phyloP scores from a whole-genome alignment of 2,329 filamentous ascomycete species.

The Bipolaris sorokiniana region DNA sequence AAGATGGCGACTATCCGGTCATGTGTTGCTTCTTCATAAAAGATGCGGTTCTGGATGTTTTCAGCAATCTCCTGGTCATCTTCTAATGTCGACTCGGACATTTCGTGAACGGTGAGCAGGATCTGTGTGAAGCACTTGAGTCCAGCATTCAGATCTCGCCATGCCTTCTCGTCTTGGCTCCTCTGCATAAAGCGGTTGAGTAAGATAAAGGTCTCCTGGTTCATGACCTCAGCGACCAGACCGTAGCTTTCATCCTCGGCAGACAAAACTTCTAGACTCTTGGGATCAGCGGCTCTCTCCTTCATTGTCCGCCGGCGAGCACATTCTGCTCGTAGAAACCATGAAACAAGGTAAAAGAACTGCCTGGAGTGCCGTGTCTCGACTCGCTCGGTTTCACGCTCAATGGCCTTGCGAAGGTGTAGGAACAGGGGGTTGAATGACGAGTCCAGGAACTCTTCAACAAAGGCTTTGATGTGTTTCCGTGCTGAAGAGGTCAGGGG shows the following conservation, averaged over 20 bases:
- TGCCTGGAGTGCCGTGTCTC: conserved; percentile 78
- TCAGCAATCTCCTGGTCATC: conserved; percentile 98
- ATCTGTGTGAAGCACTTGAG: conserved; percentile 97
- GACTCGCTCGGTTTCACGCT: conserved; percentile 84
- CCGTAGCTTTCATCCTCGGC: conserved; percentile 75
- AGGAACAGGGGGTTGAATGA: conserved; percentile 89
- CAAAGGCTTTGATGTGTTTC: conserved; percentile 78
- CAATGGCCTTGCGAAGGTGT: conserved; percentile 85
- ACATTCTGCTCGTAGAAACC: conserved; percentile 90
- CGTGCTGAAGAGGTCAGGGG: conserved; percentile 75
- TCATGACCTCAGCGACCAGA: conserved; percentile 85
- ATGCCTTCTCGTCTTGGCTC: conserved; percentile 80
- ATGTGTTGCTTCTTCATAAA: conserved; percentile 95
- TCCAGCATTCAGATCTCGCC: conserved; percentile 83
- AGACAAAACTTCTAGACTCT: conserved; percentile 48
- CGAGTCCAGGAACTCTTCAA: conserved; percentile 92
- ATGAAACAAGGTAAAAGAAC: conserved; percentile 89
- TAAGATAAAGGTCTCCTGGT: conserved; percentile 92
- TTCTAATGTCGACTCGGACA: conserved; percentile 81
- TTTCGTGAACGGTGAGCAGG: conserved; percentile 87
- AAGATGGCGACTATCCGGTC: conserved; percentile 83
- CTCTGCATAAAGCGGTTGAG: conserved; percentile 83
- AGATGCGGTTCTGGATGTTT: conserved; percentile 95
- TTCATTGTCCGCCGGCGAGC: conserved; percentile 65
- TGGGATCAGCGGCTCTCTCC: conserved; percentile 61